Evolutionary conservation across 306 rosid species (phyloP).

Genomic region (Pueraria montana): DNA sequence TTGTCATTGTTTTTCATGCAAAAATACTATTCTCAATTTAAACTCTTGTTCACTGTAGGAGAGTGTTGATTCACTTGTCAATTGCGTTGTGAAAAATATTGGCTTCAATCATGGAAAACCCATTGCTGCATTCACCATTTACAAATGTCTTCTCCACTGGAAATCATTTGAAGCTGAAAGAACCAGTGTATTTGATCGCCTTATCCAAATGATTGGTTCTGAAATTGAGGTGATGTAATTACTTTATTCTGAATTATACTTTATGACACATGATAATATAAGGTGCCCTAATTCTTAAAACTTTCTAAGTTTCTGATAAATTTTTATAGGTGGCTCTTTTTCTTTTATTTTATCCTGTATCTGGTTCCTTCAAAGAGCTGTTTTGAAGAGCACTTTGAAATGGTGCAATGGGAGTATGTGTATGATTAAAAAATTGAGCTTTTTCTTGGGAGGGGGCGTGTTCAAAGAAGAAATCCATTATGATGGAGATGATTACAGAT

Average conservation of each 20-base stretch:
- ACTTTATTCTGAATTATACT: conserved; percentile 18
- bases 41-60: conserved; percentile 63
- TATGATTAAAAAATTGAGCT: background rate
- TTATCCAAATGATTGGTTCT: conserved; percentile 90
- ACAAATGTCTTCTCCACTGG: conserved; percentile 90
- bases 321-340: background rate
- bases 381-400: background rate
- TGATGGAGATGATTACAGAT: too few species aligned
- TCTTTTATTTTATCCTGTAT: background rate
- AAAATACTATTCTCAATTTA: conserved; percentile 24
- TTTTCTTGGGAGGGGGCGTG: too few species aligned
- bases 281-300: background rate
- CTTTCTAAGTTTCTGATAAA: background rate
- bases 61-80: conserved; percentile 84
- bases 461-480: too few species aligned
- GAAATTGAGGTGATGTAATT: conserved; percentile 74
- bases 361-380: background rate
- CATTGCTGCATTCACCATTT: conserved; percentile 83
- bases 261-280: conserved; percentile 6
- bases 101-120: conserved; percentile 89
- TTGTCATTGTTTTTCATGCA: conserved; percentile 31
- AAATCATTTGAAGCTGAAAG: conserved; percentile 94
- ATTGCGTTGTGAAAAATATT: conserved; percentile 75
- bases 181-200: conserved; percentile 90
- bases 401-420: background rate